A percentile compares a stretch with the other conserved stretches of the same genome.
phyloP scores from a whole-genome alignment of 148 eudicot species.

The Rhododendron vialii region DNA sequence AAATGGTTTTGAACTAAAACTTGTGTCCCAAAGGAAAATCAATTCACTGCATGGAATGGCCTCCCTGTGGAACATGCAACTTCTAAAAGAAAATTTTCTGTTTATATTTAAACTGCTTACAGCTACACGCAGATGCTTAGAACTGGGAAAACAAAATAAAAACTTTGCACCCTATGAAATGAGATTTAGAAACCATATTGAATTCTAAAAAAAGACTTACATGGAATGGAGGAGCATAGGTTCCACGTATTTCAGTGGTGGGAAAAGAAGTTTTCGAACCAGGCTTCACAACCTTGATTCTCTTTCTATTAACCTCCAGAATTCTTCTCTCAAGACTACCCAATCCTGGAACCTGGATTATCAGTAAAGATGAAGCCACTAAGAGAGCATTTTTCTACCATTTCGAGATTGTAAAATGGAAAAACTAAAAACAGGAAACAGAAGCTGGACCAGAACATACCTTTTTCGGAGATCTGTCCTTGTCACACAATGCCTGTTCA shows the following conservation, averaged over 20 bases:
- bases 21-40: neutral
- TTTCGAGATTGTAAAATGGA: neutral
- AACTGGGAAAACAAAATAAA: neutral
- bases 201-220: conserved; percentile 39
- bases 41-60: neutral
- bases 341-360: conserved; percentile 53
- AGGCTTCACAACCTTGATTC: conserved; percentile 92
- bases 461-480: conserved; percentile 77
- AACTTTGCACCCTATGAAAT: neutral
- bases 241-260: conserved; percentile 89
- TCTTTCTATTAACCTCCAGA: conserved; percentile 85
- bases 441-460: conserved; percentile 21
- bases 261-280: conserved; percentile 96
- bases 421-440: conserved; percentile 5
- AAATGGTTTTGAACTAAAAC: neutral
- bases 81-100: neutral
- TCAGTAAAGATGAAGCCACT: neutral
- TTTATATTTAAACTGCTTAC: neutral
- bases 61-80: neutral
- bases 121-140: neutral
- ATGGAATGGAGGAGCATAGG: conserved; percentile 94
- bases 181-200: neutral
- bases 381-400: neutral
- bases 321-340: conserved; percentile 85
- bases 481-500: conserved; percentile 77